These are phyloP conservation scores for Cadophora malorum DNA, from an alignment of 2,329 filamentous ascomycete species.

Conservation along the genomic window DNA sequence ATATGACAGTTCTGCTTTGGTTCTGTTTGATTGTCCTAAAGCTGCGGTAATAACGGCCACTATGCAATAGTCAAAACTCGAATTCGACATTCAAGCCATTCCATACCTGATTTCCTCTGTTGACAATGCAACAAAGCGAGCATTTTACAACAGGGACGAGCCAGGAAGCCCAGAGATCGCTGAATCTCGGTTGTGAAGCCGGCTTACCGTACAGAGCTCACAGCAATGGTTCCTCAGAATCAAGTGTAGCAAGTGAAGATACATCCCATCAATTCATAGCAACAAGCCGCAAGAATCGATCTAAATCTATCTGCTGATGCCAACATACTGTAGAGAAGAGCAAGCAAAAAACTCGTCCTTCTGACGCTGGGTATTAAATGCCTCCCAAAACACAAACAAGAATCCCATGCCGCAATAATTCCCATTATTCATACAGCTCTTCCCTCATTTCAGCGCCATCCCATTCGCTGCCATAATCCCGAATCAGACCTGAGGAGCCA, in stretches of 20 bases:
- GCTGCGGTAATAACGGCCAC: no score
- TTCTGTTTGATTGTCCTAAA: no score
- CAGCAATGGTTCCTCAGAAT: neutral
- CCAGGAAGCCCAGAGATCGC: no score
- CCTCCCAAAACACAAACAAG: slow-evolving; percentile 14
- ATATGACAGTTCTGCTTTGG: no score
- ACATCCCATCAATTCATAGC: neutral
- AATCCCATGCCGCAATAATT: slow-evolving; percentile 2
- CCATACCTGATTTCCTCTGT: no score
- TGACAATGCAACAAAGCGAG: neutral
- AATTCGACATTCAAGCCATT: no score
- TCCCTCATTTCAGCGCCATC: neutral
- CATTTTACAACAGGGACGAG: neutral
- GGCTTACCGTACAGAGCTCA: no score
- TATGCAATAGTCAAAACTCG: no score
- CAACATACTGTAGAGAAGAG: neutral
- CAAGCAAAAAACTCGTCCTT: slow-evolving; percentile 19
- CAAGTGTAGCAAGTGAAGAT: neutral
- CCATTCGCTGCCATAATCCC: neutral
- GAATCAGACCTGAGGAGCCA: neutral
- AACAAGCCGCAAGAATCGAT: neutral
- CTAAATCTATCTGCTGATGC: slow-evolving; percentile 1
- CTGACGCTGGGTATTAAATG: slow-evolving; percentile 28
- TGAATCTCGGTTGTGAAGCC: no score
- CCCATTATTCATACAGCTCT: slow-evolving; percentile 10